These are phyloP conservation scores for Pseudogymnoascus sp. DNA, from an alignment of 2,329 filamentous ascomycete species.

Conservation along the genomic window DNA sequence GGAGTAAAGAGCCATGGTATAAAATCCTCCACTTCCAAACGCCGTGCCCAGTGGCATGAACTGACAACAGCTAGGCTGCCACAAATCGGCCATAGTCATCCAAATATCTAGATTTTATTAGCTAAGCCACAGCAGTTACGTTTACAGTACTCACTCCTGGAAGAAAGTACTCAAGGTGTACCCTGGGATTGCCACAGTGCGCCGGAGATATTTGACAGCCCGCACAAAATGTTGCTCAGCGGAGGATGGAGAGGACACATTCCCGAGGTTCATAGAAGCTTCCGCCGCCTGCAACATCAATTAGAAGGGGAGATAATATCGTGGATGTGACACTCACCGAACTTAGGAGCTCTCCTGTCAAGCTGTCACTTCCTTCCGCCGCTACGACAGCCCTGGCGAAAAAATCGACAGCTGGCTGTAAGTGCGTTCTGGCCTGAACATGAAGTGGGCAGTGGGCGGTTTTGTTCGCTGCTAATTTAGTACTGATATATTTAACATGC, in stretches of 20 bases:
- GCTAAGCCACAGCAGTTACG: neutral
- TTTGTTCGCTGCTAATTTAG: neutral
- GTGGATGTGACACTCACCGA: constrained; percentile 30
- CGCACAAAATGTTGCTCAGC: constrained; percentile 39
- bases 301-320: neutral
- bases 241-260: constrained; percentile 37
- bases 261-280: constrained; percentile 45
- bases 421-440: constrained; percentile 43
- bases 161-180: constrained; percentile 39
- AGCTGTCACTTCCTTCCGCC: constrained; percentile 32
- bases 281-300: constrained; percentile 37
- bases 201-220: constrained; percentile 39
- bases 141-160: constrained; percentile 34
- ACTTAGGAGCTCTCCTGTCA: constrained; percentile 38
- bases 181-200: constrained; percentile 34
- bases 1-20: neutral
- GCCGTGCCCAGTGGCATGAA: too few species aligned
- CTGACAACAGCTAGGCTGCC: neutral
- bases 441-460: constrained; percentile 33
- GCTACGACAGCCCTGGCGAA: constrained; percentile 39
- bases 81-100: constrained; percentile 36
- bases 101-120: constrained; percentile 31
- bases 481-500: too few species aligned
- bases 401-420: constrained; percentile 46
- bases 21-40: neutral